Evolutionary conservation across 164 flowering plant species (phyloP).

Genomic region (Stephania cephalantha): DNA sequence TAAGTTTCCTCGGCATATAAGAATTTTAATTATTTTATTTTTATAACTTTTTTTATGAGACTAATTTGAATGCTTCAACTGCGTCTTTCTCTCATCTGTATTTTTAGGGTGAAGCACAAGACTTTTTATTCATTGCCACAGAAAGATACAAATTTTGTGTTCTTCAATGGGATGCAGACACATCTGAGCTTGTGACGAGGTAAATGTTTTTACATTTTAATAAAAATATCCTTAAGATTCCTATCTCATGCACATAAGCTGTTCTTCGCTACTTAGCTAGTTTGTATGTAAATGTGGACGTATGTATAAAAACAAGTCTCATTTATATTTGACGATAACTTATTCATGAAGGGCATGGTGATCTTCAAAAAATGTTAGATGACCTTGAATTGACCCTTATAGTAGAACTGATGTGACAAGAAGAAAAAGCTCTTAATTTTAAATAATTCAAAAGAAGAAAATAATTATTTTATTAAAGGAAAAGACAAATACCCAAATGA

Average conservation of each 20-base stretch:
- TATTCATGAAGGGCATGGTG: no score
- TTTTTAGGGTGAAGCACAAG: slow-evolving; percentile 90
- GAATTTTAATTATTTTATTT: neutral
- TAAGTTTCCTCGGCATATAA: slow-evolving; percentile 32
- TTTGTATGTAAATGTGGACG: no score
- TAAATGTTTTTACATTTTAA: slow-evolving; percentile 13
- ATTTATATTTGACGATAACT: no score
- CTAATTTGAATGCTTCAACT: neutral
- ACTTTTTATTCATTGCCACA: slow-evolving; percentile 88
- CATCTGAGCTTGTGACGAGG: slow-evolving; percentile 86
- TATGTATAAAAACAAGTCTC: slow-evolving; percentile 4
- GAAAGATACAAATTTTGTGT: slow-evolving; percentile 97
- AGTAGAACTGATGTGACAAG: no score
- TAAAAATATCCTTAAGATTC: neutral
- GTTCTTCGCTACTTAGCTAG: no score
- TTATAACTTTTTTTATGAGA: no score
- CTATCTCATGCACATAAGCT: neutral
- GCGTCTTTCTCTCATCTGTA: slow-evolving; percentile 6
- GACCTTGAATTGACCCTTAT: no score
- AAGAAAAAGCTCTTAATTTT: no score
- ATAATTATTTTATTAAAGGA: no score
- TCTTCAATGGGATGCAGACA: slow-evolving; percentile 93
- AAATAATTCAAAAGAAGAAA: no score
- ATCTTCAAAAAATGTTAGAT: no score
- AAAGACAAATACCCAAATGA: no score